Conservation (phyloP, 2,329 filamentous ascomycete genomes). For the Botrytis pseudocinerea region DNA sequence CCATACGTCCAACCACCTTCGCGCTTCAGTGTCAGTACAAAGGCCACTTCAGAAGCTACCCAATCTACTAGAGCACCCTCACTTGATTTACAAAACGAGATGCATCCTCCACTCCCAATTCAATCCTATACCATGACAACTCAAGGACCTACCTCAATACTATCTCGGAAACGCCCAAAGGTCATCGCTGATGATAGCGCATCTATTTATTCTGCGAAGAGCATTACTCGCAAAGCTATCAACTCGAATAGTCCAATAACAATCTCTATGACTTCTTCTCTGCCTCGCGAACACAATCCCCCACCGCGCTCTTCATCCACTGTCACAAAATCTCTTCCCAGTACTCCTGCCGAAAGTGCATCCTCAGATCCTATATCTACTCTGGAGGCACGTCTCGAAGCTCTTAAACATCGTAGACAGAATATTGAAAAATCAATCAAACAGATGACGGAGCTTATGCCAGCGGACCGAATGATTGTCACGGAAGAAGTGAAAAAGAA, state of each 20-base stretch:
- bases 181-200: slow-evolving; percentile 21
- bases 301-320: slow-evolving; percentile 1
- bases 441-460: slow-evolving; percentile 78
- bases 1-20: slow-evolving; percentile 39
- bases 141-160: slow-evolving; percentile 31
- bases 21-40: slow-evolving; percentile 40
- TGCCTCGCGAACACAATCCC: slow-evolving; percentile 6
- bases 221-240: slow-evolving; percentile 37
- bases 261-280: slow-evolving; percentile 35
- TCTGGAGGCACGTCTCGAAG: slow-evolving; percentile 65
- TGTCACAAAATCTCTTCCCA: slow-evolving; percentile 57
- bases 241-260: slow-evolving; percentile 34
- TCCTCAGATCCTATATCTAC: slow-evolving; percentile 64
- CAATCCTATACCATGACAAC: slow-evolving; percentile 13
- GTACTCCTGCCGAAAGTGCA: slow-evolving; percentile 59
- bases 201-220: slow-evolving; percentile 22
- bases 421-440: slow-evolving; percentile 73
- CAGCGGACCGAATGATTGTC: slow-evolving; percentile 66
- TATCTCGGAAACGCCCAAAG: slow-evolving; percentile 38
- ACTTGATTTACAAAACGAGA: slow-evolving; percentile 17
- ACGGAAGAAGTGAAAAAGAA: slow-evolving; percentile 64
- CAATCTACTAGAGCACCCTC: slow-evolving; percentile 35
- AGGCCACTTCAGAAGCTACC: slow-evolving; percentile 37
- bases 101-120: slow-evolving; percentile 23
- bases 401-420: slow-evolving; percentile 64